Conservation (phyloP, 106 monocot genomes). For the Dactylorhiza incarnata region DNA sequence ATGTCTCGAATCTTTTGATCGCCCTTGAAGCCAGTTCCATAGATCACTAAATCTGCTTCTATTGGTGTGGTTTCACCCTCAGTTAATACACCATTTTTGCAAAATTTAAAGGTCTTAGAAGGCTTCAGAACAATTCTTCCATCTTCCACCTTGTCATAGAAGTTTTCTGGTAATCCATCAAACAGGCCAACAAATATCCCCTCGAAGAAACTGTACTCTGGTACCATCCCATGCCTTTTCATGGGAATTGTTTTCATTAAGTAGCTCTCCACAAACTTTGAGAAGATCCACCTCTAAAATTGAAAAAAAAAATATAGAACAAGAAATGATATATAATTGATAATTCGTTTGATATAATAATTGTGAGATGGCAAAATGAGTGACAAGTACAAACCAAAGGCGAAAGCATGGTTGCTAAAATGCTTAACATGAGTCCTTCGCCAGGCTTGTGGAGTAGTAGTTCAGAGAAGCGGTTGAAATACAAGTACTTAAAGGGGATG, state of each 20-base stretch:
- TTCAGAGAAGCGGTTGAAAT: slow-evolving; percentile 47
- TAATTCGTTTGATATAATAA: neutral
- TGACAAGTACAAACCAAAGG: slow-evolving; percentile 40
- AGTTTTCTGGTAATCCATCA: slow-evolving; percentile 32
- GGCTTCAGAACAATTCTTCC: slow-evolving; percentile 49
- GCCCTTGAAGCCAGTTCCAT: slow-evolving; percentile 64
- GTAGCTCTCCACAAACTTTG: slow-evolving; percentile 56
- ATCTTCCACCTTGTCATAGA: slow-evolving; percentile 61
- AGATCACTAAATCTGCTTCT: slow-evolving; percentile 49
- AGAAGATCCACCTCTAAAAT: slow-evolving; percentile 47
- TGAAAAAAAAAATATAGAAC: neutral
- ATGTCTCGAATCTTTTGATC: slow-evolving; percentile 57
- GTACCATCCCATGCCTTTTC: slow-evolving; percentile 61
- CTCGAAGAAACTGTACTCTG: slow-evolving; percentile 45
- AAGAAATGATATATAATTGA: no score
- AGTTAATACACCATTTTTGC: slow-evolving; percentile 32
- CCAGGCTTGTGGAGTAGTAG: no score
- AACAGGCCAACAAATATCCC: slow-evolving; percentile 17
- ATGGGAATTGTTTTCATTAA: slow-evolving; percentile 35
- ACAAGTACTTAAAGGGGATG: slow-evolving; percentile 29
- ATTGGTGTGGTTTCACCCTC: slow-evolving; percentile 23
- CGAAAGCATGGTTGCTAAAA: slow-evolving; percentile 37
- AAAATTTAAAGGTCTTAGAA: slow-evolving; percentile 42
- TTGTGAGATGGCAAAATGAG: no score
- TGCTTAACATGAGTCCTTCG: slow-evolving; percentile 33